A percentile compares a stretch with the other conserved stretches of the same genome.
Conservation (phyloP, 2,329 filamentous ascomycete species). For the Massarina eburnea region DNA sequence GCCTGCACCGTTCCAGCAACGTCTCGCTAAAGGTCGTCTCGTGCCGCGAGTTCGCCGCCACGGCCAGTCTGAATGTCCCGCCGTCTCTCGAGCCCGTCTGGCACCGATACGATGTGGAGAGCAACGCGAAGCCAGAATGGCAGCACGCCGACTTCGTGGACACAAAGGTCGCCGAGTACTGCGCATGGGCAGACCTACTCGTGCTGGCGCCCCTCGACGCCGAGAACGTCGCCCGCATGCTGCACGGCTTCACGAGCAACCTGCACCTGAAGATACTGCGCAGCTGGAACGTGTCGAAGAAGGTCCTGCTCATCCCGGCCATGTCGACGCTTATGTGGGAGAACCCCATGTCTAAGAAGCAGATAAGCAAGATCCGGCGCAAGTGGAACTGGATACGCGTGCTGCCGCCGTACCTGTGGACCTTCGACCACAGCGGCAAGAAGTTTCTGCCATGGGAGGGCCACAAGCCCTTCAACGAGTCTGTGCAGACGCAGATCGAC, state of each 20-base stretch:
- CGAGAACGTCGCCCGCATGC: constrained; percentile 82
- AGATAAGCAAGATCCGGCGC: constrained; percentile 77
- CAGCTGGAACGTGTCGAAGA: constrained; percentile 85
- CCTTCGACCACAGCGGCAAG: constrained; percentile 62
- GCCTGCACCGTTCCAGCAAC: constrained; percentile 69
- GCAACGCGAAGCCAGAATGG: constrained; percentile 20
- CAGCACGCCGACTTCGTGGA: constrained; percentile 37
- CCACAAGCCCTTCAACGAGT: constrained; percentile 71
- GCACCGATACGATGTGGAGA: constrained; percentile 31
- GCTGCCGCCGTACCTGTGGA: constrained; percentile 79
- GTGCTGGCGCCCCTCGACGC: constrained; percentile 84
- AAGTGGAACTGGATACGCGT: constrained; percentile 89
- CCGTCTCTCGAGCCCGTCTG: constrained; percentile 32
- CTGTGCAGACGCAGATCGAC: constrained; percentile 76
- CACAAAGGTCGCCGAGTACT: constrained; percentile 66
- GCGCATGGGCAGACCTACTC: constrained; percentile 85
- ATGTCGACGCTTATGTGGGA: constrained; percentile 92
- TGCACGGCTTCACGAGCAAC: constrained; percentile 79
- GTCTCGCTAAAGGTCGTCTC: constrained; percentile 48
- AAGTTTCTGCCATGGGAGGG: constrained; percentile 57
- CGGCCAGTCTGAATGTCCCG: constrained; percentile 22
- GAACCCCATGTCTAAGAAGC: constrained; percentile 84
- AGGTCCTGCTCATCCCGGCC: constrained; percentile 79
- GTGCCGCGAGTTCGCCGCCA: constrained; percentile 26
- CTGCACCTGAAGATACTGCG: constrained; percentile 78